These are phyloP conservation scores for Aspergillus affinis DNA, from an alignment of 495 filamentous ascomycete species.

Conservation along the genomic window DNA sequence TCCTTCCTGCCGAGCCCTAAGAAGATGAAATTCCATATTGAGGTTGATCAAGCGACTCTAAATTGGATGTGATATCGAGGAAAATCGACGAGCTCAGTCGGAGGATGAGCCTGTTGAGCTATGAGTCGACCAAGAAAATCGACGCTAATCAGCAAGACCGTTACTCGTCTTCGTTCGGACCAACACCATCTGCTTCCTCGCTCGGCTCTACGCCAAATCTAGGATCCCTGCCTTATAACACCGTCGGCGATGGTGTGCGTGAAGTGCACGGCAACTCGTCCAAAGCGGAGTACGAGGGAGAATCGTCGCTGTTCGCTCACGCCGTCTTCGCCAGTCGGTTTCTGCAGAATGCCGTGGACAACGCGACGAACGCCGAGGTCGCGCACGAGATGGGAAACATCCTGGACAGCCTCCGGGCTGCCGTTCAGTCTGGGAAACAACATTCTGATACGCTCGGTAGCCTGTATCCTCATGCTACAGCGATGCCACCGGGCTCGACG, in stretches of 20 bases:
- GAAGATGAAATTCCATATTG: not conserved
- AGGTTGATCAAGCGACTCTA: constrained; percentile 4
- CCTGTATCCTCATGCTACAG: constrained; percentile 7
- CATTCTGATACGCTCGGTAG: constrained; percentile 11
- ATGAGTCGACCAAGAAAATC: constrained; percentile 5
- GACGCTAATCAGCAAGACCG: not conserved
- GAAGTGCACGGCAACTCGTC: not conserved
- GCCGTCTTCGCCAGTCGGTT: constrained; percentile 9
- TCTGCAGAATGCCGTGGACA: constrained; percentile 9
- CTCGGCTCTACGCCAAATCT: not conserved
- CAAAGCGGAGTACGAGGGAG: constrained; percentile 5
- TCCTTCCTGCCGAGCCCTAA: not conserved
- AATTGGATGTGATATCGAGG: constrained; percentile 9
- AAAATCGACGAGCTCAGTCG: constrained; percentile 16
- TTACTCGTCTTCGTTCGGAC: not conserved
- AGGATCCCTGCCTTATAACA: not conserved
- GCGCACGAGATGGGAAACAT: constrained; percentile 9
- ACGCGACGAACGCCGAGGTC: constrained; percentile 1
- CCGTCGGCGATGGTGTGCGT: not conserved
- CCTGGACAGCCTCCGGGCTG: constrained; percentile 1
- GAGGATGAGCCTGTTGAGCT: constrained; percentile 10
- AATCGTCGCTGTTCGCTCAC: constrained; percentile 15
- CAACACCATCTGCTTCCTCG: not conserved
- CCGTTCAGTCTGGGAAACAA: constrained; percentile 9
- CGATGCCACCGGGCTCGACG: constrained; percentile 8